Conservation (phyloP, 148 eudicot genomes). For the Rhododendron mucronatum region DNA sequence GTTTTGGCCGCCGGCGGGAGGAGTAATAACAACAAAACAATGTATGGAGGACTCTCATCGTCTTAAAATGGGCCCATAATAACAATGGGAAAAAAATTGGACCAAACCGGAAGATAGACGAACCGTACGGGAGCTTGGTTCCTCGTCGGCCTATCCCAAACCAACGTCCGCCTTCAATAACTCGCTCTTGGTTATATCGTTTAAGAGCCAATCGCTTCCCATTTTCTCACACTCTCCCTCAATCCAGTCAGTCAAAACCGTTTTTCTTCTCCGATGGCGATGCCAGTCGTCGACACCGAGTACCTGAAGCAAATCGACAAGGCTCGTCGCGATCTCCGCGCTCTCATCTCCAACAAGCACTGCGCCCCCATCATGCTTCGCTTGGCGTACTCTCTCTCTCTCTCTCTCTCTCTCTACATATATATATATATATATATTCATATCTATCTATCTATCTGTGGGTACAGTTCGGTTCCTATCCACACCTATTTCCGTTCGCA, state of each 20-base stretch:
- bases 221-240: not conserved
- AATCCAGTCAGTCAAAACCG: not conserved
- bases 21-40: too few relatives aligned
- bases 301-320: conserved; percentile 77
- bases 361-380: conserved; percentile 99
- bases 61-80: too few relatives aligned
- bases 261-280: conserved; percentile 35
- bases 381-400: conserved; percentile 56
- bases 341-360: conserved; percentile 76
- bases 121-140: not conserved
- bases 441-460: too few relatives aligned
- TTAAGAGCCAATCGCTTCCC: not conserved
- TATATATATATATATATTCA: not conserved
- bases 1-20: too few relatives aligned
- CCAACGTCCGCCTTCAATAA: not conserved
- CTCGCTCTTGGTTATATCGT: not conserved
- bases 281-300: conserved; percentile 65
- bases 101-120: not conserved
- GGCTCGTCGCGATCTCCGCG: conserved; percentile 93
- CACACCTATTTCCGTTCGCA: too few relatives aligned
- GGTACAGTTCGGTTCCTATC: too few relatives aligned
- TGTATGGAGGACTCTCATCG: too few relatives aligned
- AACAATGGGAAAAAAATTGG: not conserved
- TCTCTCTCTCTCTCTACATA: not conserved
- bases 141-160: not conserved